Base-by-base conservation (phyloP, 768 basidiomycete genomes). In the Russula abietina region DNA sequence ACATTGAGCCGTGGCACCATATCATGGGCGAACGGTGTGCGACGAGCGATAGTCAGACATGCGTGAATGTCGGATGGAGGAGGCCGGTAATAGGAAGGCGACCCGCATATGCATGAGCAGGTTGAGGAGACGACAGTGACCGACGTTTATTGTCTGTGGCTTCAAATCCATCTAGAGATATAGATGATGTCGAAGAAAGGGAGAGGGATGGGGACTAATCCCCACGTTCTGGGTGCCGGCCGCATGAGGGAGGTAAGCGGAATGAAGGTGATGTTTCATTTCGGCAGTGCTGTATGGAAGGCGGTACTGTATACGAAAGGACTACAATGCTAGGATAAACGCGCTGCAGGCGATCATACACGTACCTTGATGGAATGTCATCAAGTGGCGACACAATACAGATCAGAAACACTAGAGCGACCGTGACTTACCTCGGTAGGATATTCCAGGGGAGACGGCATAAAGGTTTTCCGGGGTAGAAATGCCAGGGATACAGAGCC, bases 141-240 rank as follows among this genome's bases (percentile, higher is more conserved):
- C 69, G 69, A 57, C 69, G 70, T 43, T 74, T 73, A 62, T 78
- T 73, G 54, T 76, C 75, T 0, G 76, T 76, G 12, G 76, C 71
- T 56, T 79, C 78, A 60, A 81, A 77, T 59, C 81, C 79, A 55
- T 81, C 80, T 62, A 81, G 71, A 57, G 73, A 74, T 64, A 55
- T 75, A 66, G 69, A 77, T 70, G 71, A 74, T 2, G 78, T 78
- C 53, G 73, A 75, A 46, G 75, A 75, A 14, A 70, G 74, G 0
- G 76, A 75, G 59, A 72, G 59, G 2, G 64, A 70, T 43, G 64
- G 70, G 56, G 63, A 68, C 58, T 46, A 60, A 38, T 59, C 58
- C 24, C 19, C 60, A 65, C 43, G 66, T 51, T 45, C 52, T 46
- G 49, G 67, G 56, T 69, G 70, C 12, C 67, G 68, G 30, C 69